phyloP scores from a whole-genome alignment of 805 yeast genomes.

The Hanseniaspora vineae region DNA sequence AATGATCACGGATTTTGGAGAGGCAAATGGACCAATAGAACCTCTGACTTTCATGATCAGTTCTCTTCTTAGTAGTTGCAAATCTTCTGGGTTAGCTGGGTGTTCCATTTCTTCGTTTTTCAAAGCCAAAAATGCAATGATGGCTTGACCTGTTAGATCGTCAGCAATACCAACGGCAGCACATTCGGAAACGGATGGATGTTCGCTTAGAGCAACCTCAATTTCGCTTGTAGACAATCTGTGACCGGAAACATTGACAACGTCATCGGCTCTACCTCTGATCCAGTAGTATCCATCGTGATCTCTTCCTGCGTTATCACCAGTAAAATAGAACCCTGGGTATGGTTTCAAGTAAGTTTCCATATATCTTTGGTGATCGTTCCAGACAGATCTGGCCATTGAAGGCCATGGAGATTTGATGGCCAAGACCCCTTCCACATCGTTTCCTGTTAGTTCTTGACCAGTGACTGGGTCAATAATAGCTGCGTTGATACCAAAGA shows the following conservation, averaged over 20 bases:
- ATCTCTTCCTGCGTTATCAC: slow-evolving; percentile 98
- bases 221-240: slow-evolving; percentile 97
- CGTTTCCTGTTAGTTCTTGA: slow-evolving; percentile 68
- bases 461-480: slow-evolving; percentile 92
- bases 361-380: slow-evolving; percentile 71
- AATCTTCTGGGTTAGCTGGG: slow-evolving; percentile 24
- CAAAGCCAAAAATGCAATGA: slow-evolving; percentile 84
- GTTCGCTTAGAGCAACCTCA: slow-evolving; percentile 79
- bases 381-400: slow-evolving; percentile 93
- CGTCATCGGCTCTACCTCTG: slow-evolving; percentile 96
- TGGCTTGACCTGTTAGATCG: slow-evolving; percentile 96
- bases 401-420: slow-evolving; percentile 92
- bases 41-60: slow-evolving; percentile 81
- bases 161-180: slow-evolving; percentile 96
- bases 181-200: slow-evolving; percentile 72
- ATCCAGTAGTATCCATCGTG: slow-evolving; percentile 96
- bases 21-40: slow-evolving; percentile 69
- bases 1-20: slow-evolving; percentile 76
- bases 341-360: slow-evolving; percentile 91
- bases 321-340: slow-evolving; percentile 89
- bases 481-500: slow-evolving; percentile 85
- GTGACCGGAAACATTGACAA: slow-evolving; percentile 95
- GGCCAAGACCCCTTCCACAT: slow-evolving; percentile 94
- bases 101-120: slow-evolving; percentile 30
- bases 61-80: slow-evolving; percentile 54